Evolutionary conservation across 164 flowering plant species (phyloP).

Genomic region (Nymphaea thermarum): DNA sequence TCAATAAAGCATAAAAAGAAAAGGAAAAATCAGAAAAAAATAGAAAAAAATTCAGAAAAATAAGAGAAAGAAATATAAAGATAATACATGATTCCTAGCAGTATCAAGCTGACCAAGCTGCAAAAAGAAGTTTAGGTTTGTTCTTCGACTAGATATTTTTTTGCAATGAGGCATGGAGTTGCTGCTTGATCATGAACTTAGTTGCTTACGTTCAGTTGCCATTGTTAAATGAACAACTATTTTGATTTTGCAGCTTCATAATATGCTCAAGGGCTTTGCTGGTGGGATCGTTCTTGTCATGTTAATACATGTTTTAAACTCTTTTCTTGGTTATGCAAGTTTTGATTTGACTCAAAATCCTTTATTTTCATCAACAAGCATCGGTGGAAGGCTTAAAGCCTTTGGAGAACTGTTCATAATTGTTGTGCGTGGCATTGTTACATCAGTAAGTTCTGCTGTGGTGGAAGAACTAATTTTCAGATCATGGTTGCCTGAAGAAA

Average conservation of each 20-base stretch:
- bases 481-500: conserved; percentile 89
- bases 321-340: conserved; percentile 47
- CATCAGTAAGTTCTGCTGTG: conserved; percentile 43
- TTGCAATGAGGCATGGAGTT: too few relatives aligned
- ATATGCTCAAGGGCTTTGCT: conserved; percentile 42
- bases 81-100: too few relatives aligned
- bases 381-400: conserved; percentile 28
- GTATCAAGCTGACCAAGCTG: too few relatives aligned
- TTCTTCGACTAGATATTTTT: too few relatives aligned
- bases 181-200: too few relatives aligned
- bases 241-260: conserved; percentile 37
- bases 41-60: too few relatives aligned
- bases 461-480: conserved; percentile 90
- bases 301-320: conserved; percentile 43
- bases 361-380: conserved; percentile 22
- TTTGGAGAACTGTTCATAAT: conserved; percentile 31
- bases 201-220: too few relatives aligned
- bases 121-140: too few relatives aligned
- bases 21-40: too few relatives aligned
- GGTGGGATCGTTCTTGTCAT: conserved; percentile 58
- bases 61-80: too few relatives aligned
- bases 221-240: background rate
- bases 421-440: conserved; percentile 39
- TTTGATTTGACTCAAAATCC: conserved; percentile 35
- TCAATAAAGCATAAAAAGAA: too few relatives aligned